Evolutionary conservation across 805 yeast species (phyloP), one percentile per base, ranked within the genome.

Genomic region (Cyberlindnera bimundalis): DNA sequence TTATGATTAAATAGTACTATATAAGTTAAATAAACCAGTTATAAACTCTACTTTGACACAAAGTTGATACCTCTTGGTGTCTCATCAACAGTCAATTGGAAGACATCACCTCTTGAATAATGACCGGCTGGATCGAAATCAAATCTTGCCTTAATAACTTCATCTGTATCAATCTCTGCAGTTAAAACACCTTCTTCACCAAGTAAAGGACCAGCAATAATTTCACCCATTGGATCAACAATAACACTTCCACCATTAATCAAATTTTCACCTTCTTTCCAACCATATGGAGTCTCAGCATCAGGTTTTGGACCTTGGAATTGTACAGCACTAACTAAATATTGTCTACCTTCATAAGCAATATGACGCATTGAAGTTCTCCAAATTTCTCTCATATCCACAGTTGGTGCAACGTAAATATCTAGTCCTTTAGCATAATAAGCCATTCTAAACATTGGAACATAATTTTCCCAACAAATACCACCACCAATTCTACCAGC

Each of bases 401-500:
- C 71, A 13, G 72, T 66, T 39, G 75, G 74, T 3, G 74, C 73
- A 29, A 63, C 62, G 60, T 65, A 68, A 19, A 70, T 53, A 39
- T 65, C 62, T 14, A 68, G 47, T n/a, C 68, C 70, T 43, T 70
- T 69, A 18, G 70, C 62, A 40, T 70, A 69, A 57, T 65, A 64
- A 1, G 72, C 64, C 19, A 61, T 56, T 52, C 74, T 61, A 39
- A 62, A 52, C 40, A 68, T 47, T 4, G 74, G 74, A 52, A 67
- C 60, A 50, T 60, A 62, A 50, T 69, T 70, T 42, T 71, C 75
- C 74, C 76, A 70, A 52, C 75, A 71, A 35, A 70, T 68, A 24
- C 65, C 73, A 17, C 71, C 74, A 14, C 74, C 74, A n/a, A 69
- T 43, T 35, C 56, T 57, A 16, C 71, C 70, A 5, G 54, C 64